phyloP scores from a whole-genome alignment of 2,329 filamentous ascomycete genomes.

The Botryotinia narcissicola region DNA sequence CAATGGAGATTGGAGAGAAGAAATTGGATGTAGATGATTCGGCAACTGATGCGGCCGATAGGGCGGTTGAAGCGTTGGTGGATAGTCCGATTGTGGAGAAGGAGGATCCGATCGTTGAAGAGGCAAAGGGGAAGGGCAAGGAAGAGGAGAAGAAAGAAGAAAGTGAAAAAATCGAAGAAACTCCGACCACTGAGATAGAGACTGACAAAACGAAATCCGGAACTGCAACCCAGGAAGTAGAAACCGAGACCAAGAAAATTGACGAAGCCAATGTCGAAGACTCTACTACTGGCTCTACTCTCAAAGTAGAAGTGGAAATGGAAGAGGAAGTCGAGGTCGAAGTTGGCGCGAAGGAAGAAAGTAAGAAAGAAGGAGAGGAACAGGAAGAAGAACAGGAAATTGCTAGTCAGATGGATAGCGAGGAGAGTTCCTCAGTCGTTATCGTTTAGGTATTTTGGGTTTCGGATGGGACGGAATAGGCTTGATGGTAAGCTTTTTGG shows the following conservation, averaged over 20 bases:
- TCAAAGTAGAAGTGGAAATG: conserved; percentile 6
- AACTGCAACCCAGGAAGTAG: background rate
- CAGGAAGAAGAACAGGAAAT: background rate
- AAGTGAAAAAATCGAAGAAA: background rate
- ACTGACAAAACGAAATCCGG: background rate
- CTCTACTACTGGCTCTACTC: background rate
- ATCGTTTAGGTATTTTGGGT: conserved; percentile 1
- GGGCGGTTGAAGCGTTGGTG: conserved; percentile 1
- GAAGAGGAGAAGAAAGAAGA: background rate
- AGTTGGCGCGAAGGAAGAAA: background rate
- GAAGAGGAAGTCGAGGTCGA: background rate
- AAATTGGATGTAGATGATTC: conserved; percentile 22
- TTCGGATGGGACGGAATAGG: background rate
- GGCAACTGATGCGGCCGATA: conserved; percentile 19
- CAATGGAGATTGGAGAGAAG: conserved; percentile 20
- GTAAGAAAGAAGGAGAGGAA: background rate
- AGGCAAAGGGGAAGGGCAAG: background rate
- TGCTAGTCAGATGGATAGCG: background rate
- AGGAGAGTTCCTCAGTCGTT: conserved; percentile 14
- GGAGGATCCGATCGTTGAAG: background rate
- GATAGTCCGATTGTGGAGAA: conserved; percentile 11
- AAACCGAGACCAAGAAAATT: background rate
- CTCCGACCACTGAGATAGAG: background rate
- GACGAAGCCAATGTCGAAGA: background rate
- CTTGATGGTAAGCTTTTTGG: background rate